Evolutionary conservation across 306 rosid genomes (phyloP).

Genomic region (Cucurbita maxima): DNA sequence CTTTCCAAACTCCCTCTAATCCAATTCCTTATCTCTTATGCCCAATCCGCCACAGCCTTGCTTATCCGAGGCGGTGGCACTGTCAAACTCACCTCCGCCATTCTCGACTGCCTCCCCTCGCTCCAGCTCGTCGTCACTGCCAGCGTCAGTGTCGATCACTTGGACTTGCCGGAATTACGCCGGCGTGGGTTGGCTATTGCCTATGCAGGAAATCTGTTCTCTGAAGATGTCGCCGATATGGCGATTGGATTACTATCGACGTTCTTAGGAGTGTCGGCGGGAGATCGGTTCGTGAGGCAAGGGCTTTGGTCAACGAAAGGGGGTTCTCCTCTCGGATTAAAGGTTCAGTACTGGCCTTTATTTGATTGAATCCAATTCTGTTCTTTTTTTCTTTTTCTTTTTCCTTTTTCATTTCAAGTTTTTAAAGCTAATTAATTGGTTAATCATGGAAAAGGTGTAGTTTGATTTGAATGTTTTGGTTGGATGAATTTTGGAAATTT

Average conservation of each 20-base stretch:
- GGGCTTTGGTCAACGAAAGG: slow-evolving; percentile 4
- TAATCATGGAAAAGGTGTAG: neutral
- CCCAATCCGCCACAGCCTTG: neutral
- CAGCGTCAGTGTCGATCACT: slow-evolving; percentile 6
- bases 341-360: neutral
- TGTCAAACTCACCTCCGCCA: neutral
- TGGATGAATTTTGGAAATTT: neutral
- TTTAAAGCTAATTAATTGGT: neutral
- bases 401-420: no score
- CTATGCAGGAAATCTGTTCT: neutral
- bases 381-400: no score
- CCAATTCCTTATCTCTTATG: neutral
- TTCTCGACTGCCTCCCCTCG: neutral
- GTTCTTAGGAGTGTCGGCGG: neutral
- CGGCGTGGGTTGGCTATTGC: neutral
- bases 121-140: neutral
- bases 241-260: slow-evolving; percentile 3
- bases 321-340: neutral
- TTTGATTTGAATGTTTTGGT: neutral
- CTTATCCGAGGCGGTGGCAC: neutral
- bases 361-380: no score
- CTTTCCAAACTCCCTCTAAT: neutral
- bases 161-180: neutral
- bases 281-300: slow-evolving; percentile 16
- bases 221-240: slow-evolving; percentile 7